These are phyloP conservation scores for Aquilaria yunnanensis DNA, from an alignment of 345 rosid species.

Conservation along the genomic window DNA sequence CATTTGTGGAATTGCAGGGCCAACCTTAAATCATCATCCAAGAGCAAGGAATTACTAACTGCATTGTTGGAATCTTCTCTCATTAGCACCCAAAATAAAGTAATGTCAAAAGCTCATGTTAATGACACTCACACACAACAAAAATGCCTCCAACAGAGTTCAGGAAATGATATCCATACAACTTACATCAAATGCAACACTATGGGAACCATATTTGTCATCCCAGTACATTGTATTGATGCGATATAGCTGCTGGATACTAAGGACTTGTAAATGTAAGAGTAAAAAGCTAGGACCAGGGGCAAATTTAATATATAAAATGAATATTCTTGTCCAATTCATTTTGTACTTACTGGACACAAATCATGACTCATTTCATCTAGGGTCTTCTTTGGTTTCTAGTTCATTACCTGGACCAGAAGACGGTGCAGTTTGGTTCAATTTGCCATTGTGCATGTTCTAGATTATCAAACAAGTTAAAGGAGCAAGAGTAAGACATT, in stretches of 20 bases:
- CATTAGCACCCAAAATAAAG: constrained; percentile 52
- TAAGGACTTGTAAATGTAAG: constrained; percentile 46
- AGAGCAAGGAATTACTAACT: constrained; percentile 75
- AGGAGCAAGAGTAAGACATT: not conserved
- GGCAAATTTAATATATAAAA: not conserved
- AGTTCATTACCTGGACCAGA: constrained; percentile 64
- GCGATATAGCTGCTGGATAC: constrained; percentile 75
- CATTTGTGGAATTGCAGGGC: not conserved
- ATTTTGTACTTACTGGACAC: constrained; percentile 56
- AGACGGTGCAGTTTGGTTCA: not conserved
- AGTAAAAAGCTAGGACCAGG: not conserved
- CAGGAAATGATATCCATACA: constrained; percentile 11
- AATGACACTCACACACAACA: not conserved
- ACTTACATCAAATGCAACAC: constrained; percentile 75
- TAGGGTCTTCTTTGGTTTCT: constrained; percentile 70
- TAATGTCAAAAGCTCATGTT: not conserved
- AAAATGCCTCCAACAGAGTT: not conserved
- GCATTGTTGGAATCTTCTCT: constrained; percentile 90
- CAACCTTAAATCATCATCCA: constrained; percentile 89
- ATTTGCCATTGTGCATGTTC: too few species aligned
- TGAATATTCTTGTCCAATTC: not conserved
- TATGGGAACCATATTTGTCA: constrained; percentile 82
- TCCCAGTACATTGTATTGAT: constrained; percentile 93
- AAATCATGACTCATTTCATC: constrained; percentile 83
- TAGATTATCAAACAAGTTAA: too few species aligned